These are phyloP conservation scores for Dioscorea cayenensis DNA, from an alignment of 116 monocot genomes.

Conservation along the genomic window DNA sequence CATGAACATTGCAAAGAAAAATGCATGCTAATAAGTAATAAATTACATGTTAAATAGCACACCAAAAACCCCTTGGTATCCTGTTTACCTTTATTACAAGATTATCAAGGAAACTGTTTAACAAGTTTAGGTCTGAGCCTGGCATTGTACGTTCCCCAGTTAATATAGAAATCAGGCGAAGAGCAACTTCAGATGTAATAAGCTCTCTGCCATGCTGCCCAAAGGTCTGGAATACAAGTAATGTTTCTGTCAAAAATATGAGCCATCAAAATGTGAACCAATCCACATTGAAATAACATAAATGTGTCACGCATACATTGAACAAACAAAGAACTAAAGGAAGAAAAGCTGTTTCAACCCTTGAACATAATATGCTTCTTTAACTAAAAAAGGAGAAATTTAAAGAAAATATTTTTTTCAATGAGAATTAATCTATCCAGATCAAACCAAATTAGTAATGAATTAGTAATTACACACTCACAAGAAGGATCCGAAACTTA, in stretches of 20 bases:
- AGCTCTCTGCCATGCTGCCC: constrained; percentile 98
- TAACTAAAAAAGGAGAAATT: background rate
- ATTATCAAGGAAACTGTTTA: constrained; percentile 44
- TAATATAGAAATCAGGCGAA: constrained; percentile 68
- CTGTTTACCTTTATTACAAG: constrained; percentile 72
- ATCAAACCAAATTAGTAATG: background rate
- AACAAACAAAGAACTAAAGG: too few relatives aligned
- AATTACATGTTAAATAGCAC: background rate
- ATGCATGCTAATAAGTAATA: background rate
- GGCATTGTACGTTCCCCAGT: constrained; percentile 39
- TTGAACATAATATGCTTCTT: background rate
- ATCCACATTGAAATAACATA: background rate
- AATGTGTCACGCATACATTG: too few relatives aligned
- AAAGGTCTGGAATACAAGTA: constrained; percentile 90
- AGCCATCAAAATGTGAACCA: constrained; percentile 24
- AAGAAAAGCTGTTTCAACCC: too few relatives aligned
- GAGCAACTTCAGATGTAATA: constrained; percentile 91
- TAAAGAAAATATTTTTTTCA: constrained; percentile 1
- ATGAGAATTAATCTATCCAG: background rate
- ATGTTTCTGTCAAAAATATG: constrained; percentile 54
- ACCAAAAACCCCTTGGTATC: background rate
- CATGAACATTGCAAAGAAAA: background rate
- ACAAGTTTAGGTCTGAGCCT: constrained; percentile 29
- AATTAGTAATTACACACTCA: constrained; percentile 25
- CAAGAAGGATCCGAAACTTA: constrained; percentile 72